Conservation (phyloP, 1,284 basidiomycete genomes). For the Filobasidium uniguttulatum region DNA sequence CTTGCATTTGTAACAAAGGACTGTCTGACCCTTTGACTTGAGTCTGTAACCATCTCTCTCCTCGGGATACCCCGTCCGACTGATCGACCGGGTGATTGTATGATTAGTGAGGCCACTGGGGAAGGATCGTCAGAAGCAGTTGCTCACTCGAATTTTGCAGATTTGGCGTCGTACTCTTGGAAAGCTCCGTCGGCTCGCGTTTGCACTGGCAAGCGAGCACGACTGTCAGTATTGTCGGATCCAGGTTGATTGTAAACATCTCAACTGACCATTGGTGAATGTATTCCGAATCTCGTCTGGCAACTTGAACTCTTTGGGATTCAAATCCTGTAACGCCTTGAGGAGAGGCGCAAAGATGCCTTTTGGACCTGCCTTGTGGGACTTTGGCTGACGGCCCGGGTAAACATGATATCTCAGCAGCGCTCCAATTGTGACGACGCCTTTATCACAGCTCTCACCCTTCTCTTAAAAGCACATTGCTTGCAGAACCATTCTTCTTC, state of each 20-base stretch:
- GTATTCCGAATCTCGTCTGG: conserved; percentile 70
- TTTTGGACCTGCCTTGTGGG: background rate
- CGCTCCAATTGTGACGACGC: background rate
- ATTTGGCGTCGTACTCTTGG: conserved; percentile 56
- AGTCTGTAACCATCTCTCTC: conserved; percentile 80
- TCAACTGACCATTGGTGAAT: conserved; percentile 49
- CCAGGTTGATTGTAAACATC: background rate
- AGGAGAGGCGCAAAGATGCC: conserved; percentile 24
- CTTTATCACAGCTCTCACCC: conserved; percentile 4
- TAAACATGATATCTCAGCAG: background rate
- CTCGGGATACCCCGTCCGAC: conserved; percentile 75
- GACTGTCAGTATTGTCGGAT: background rate
- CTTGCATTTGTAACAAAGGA: conserved; percentile 81
- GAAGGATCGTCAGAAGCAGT: conserved; percentile 18
- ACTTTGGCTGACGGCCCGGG: background rate
- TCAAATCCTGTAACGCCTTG: conserved; percentile 30
- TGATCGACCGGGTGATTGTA: conserved; percentile 39
- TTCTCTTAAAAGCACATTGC: conserved; percentile 25
- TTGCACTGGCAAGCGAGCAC: conserved; percentile 42
- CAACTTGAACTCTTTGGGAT: conserved; percentile 60
- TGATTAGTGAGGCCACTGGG: conserved; percentile 5
- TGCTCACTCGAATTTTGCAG: conserved; percentile 52
- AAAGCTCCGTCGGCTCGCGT: conserved; percentile 63
- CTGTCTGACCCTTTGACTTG: conserved; percentile 66
- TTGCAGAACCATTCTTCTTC: conserved; percentile 85